Percentiles rank a stretch among this genome's conserved stretches.
phyloP scores from a whole-genome alignment of 345 rosid species.

The Anastatica hierochuntica region DNA sequence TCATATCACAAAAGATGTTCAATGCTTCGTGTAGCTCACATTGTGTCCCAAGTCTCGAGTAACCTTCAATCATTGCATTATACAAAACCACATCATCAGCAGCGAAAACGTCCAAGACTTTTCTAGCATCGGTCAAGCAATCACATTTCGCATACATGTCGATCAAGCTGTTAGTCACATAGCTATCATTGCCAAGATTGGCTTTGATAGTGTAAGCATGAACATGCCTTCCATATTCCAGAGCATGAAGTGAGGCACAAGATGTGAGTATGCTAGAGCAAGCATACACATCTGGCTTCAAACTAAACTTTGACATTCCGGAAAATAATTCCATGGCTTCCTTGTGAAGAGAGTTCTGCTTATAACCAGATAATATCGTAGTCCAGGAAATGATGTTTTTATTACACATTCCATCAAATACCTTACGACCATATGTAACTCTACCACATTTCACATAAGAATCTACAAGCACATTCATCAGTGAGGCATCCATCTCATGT shows the following conservation, averaged over 20 bases:
- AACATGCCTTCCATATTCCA: conserved; percentile 49
- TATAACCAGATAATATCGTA: conserved; percentile 58
- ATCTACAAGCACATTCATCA: conserved; percentile 55
- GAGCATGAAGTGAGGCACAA: conserved; percentile 49
- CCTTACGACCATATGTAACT: conserved; percentile 32
- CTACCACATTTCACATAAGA: conserved; percentile 52
- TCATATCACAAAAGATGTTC: conserved; percentile 49
- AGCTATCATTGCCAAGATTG: conserved; percentile 42
- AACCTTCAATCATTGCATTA: conserved; percentile 76
- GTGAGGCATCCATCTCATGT: conserved; percentile 48
- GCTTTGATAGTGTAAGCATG: conserved; percentile 56
- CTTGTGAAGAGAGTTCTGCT: conserved; percentile 45
- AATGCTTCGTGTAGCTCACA: conserved; percentile 39
- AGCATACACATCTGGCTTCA: conserved; percentile 51
- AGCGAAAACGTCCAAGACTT: conserved; percentile 37
- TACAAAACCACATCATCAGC: conserved; percentile 43
- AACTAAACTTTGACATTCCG: conserved; percentile 35
- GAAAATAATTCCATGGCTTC: conserved; percentile 49
- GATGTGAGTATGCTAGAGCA: conserved; percentile 67
- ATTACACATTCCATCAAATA: conserved; percentile 43
- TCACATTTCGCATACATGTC: conserved; percentile 71
- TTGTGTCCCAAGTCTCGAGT: conserved; percentile 40
- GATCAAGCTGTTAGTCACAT: conserved; percentile 50
- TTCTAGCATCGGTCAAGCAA: conserved; percentile 44
- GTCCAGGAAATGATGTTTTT: conserved; percentile 63